phyloP scores from a whole-genome alignment of 176 grass and related monocot species.

The Areca catechu region DNA sequence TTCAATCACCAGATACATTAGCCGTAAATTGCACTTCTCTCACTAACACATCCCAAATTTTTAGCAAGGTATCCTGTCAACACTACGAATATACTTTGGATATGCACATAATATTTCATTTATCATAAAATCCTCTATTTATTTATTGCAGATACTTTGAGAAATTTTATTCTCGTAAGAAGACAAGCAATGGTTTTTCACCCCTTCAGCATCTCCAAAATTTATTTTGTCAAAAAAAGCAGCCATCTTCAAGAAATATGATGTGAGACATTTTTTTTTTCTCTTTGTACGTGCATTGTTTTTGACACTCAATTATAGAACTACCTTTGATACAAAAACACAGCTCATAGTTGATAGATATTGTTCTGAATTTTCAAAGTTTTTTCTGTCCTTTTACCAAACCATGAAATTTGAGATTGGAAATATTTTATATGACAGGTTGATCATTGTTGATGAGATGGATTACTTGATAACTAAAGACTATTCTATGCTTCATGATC shows the following conservation, averaged over 20 bases:
- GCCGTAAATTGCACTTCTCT: conserved; percentile 83
- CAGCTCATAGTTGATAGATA: too few species aligned
- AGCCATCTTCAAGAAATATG: conserved; percentile 58
- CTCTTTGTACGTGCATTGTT: not conserved
- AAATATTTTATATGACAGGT: conserved; percentile 29
- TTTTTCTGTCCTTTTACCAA: too few species aligned
- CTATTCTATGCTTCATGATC: conserved; percentile 70
- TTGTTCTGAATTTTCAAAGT: too few species aligned
- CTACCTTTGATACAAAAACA: too few species aligned
- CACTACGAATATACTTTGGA: too few species aligned
- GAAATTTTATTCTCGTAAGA: conserved; percentile 37
- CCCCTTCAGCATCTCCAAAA: conserved; percentile 65
- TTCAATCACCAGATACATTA: conserved; percentile 55
- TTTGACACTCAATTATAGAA: not conserved
- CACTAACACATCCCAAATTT: conserved; percentile 60
- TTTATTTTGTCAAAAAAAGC: conserved; percentile 44
- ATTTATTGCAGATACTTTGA: conserved; percentile 59
- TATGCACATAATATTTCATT: not conserved
- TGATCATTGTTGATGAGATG: conserved; percentile 94
- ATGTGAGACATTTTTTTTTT: conserved; percentile 28
- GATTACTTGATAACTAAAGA: conserved; percentile 94
- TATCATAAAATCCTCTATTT: conserved; percentile 13
- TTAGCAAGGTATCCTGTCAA: conserved; percentile 51
- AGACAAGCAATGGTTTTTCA: conserved; percentile 29
- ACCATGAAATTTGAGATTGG: too few species aligned